Percentiles rank a stretch among this genome's conserved stretches.
These are phyloP conservation scores for Fusarium pilosicola DNA, from an alignment of 2,329 filamentous ascomycete species.

Conservation along the genomic window DNA sequence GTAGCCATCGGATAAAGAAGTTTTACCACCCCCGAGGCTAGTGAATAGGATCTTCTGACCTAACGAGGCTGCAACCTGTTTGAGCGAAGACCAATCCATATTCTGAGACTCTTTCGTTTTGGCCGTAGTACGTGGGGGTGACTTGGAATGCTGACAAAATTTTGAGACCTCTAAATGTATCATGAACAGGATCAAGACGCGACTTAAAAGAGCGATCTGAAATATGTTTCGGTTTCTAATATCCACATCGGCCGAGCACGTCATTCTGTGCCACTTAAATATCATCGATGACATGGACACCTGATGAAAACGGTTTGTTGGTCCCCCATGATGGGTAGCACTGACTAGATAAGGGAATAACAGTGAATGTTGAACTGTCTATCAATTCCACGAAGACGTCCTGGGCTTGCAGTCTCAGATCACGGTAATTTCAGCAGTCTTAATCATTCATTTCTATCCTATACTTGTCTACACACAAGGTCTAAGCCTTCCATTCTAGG, in stretches of 20 bases:
- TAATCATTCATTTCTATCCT: neutral
- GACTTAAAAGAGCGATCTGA: too few relatives aligned
- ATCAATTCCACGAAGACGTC: neutral
- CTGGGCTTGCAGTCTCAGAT: accelerated
- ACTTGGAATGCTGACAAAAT: neutral
- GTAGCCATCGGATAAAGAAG: neutral
- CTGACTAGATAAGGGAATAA: accelerated
- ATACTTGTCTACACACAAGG: neutral
- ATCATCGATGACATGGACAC: neutral
- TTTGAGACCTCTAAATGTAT: neutral
- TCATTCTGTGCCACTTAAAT: neutral
- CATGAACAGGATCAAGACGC: neutral
- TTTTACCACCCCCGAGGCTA: accelerated
- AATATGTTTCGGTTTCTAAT: neutral
- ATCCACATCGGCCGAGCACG: neutral
- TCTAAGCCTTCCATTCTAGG: too few relatives aligned
- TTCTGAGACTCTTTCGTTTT: neutral
- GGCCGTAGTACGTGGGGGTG: accelerated
- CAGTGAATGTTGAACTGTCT: neutral
- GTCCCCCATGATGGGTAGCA: accelerated
- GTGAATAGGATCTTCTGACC: neutral
- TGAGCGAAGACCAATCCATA: neutral
- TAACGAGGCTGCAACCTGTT: neutral
- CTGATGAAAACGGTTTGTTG: neutral
- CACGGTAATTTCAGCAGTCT: accelerated